Base-by-base conservation (phyloP, 2,329 filamentous ascomycete genomes). In the Dothistroma pini region DNA sequence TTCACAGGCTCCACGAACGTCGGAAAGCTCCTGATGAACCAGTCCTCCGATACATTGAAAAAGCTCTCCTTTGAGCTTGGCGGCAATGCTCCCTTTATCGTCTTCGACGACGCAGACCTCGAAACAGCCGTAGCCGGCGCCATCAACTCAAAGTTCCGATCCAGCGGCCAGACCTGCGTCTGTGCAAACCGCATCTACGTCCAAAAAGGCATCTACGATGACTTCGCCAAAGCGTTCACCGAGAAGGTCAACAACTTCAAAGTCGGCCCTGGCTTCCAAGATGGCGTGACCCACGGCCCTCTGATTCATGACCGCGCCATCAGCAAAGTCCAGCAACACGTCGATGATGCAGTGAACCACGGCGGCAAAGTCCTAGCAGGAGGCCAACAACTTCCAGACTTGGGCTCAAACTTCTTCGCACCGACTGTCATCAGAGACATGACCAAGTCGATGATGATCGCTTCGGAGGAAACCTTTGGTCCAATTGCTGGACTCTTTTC, bases 61-160 rank as follows among this genome's bases (percentile, higher is more conserved):
- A 90, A 90, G 73, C 80, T 90, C 1, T 95, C 90, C 0, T 89
- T 96, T 75, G 93, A 97, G 75, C 88, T 97, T 1, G 93, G 93
- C 58, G 95, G 93, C 53, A 97, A 97, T 75, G 90, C 93, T 0
- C 93, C 93, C 1, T 96, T 97, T 74, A 97, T 97, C 67, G 91
- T 97, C 35, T 97, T 97, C 72, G 92, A 97, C 71, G 93, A 97
- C 71, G 74, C 93, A 21, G 91, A 97, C 72, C 79, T 97, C 21
- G 93, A 97, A 61, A 79, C 81, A 4, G 95, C 95, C 2, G 91
- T 97, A 0, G 79, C 86, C 0, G 93, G 93, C 16, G 56, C 56
- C 21, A 50, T 97, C 57, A 80, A 87, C 25, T 93, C 86, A 71
- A 99, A 97, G 76, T 97, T 97, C 85, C 89, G 95, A 58, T 91